Evolutionary conservation across 2,329 filamentous ascomycete species (phyloP).

Genomic region (Trichophyton equinum): DNA sequence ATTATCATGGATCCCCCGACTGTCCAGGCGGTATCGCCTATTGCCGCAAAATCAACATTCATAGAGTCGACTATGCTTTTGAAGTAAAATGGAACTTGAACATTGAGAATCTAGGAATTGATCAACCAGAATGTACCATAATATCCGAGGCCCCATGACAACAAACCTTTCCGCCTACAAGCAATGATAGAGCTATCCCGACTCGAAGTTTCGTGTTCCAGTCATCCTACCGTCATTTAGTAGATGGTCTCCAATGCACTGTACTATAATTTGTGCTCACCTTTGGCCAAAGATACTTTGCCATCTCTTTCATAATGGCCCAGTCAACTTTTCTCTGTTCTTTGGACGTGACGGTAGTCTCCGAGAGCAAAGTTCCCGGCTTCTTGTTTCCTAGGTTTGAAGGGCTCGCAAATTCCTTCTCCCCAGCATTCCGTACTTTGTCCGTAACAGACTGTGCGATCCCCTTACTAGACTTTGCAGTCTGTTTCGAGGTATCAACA

Average conservation of each 20-base stretch:
- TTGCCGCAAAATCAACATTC: slow-evolving; percentile 81
- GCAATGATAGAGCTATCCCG: slow-evolving; percentile 64
- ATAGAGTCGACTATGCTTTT: slow-evolving; percentile 95
- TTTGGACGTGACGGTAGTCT: slow-evolving; percentile 56
- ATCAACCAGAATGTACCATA: slow-evolving; percentile 11
- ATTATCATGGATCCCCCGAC: slow-evolving; percentile 88
- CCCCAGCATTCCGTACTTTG: neutral
- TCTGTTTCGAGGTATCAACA: slow-evolving; percentile 3
- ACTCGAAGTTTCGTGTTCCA: slow-evolving; percentile 74
- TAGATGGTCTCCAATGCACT: neutral
- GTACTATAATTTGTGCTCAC: slow-evolving; percentile 20
- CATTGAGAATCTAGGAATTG: slow-evolving; percentile 57
- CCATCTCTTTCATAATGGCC: slow-evolving; percentile 98
- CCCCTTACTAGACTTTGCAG: neutral
- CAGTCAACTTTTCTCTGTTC: slow-evolving; percentile 95
- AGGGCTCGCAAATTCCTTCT: slow-evolving; percentile 14
- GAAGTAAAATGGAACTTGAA: slow-evolving; percentile 98
- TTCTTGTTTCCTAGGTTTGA: slow-evolving; percentile 23
- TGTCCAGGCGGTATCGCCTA: slow-evolving; percentile 78
- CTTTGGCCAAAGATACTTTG: slow-evolving; percentile 90
- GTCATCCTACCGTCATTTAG: slow-evolving; percentile 42
- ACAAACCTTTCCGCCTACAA: slow-evolving; percentile 71
- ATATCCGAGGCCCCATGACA: neutral
- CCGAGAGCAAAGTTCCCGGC: slow-evolving; percentile 47
- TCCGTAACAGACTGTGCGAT: neutral